Conservation (phyloP, 768 basidiomycete genomes). For the Tephrocybe sp. region DNA sequence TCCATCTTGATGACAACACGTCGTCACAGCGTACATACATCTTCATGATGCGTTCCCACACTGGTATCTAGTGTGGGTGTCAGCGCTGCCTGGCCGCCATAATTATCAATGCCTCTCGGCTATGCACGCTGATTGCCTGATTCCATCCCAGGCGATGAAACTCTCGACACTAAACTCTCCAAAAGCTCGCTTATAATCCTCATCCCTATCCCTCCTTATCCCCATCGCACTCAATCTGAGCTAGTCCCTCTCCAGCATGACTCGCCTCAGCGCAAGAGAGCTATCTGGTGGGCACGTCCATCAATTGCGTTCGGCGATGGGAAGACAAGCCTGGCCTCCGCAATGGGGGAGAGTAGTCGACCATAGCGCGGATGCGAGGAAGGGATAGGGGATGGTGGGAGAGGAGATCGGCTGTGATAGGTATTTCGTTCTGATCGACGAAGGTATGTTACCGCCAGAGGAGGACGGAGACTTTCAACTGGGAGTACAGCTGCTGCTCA, state of each 20-base stretch:
- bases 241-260: conserved; percentile 41
- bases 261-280: conserved; percentile 51
- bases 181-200: conserved; percentile 17
- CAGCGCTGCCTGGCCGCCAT: no score
- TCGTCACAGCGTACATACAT: no score
- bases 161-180: conserved; percentile 49
- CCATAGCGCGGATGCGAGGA: conserved; percentile 9
- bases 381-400: conserved; percentile 17
- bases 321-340: conserved; percentile 26
- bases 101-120: no score
- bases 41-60: no score
- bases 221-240: conserved; percentile 9
- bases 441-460: conserved; percentile 62
- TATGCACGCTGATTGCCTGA: no score
- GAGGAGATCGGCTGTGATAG: conserved; percentile 38
- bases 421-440: conserved; percentile 33
- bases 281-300: conserved; percentile 59
- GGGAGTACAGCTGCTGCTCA: conserved; percentile 24
- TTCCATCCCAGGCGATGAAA: conserved; percentile 58
- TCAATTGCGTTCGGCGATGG: conserved; percentile 43
- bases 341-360: conserved; percentile 13
- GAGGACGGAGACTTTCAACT: conserved; percentile 25
- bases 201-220: no score
- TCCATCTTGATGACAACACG: no score
- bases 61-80: no score